These are phyloP conservation scores for Filosporella fistucella DNA, from an alignment of 495 filamentous ascomycete species.

Conservation along the genomic window DNA sequence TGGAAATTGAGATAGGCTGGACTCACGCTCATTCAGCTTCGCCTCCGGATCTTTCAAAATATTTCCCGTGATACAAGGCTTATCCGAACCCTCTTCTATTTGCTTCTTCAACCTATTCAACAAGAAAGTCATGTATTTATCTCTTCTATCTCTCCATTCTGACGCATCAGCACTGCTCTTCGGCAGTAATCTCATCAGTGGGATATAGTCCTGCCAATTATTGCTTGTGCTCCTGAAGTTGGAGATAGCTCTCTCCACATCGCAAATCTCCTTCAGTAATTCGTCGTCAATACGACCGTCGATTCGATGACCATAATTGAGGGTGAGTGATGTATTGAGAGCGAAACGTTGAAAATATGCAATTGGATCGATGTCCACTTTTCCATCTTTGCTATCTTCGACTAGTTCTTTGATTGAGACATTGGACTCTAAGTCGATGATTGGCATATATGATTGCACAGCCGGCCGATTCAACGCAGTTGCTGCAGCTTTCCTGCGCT, in stretches of 20 bases:
- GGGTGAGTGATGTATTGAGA: slow-evolving; percentile 59
- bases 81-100: slow-evolving; percentile 58
- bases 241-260: slow-evolving; percentile 57
- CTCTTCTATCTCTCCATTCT: slow-evolving; percentile 48
- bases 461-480: slow-evolving; percentile 65
- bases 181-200: slow-evolving; percentile 54
- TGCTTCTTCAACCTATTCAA: slow-evolving; percentile 55
- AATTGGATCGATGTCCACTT: slow-evolving; percentile 57
- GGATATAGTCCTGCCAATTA: slow-evolving; percentile 70
- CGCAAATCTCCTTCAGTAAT: slow-evolving; percentile 56
- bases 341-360: slow-evolving; percentile 65
- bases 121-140: slow-evolving; percentile 54
- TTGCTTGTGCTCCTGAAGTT: slow-evolving; percentile 64
- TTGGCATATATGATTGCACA: slow-evolving; percentile 65
- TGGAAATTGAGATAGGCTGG: not conserved
- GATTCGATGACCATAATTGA: slow-evolving; percentile 64
- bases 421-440: slow-evolving; percentile 64
- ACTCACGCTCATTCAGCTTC: slow-evolving; percentile 53
- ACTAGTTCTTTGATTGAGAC: slow-evolving; percentile 62
- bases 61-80: slow-evolving; percentile 67
- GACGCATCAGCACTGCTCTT: slow-evolving; percentile 47
- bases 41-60: slow-evolving; percentile 62
- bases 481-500: slow-evolving; percentile 63
- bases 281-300: slow-evolving; percentile 50
- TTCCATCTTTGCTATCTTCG: slow-evolving; percentile 48